Evolutionary conservation across 2,329 filamentous ascomycete species (phyloP).

Genomic region (Epichloe glyceriae): DNA sequence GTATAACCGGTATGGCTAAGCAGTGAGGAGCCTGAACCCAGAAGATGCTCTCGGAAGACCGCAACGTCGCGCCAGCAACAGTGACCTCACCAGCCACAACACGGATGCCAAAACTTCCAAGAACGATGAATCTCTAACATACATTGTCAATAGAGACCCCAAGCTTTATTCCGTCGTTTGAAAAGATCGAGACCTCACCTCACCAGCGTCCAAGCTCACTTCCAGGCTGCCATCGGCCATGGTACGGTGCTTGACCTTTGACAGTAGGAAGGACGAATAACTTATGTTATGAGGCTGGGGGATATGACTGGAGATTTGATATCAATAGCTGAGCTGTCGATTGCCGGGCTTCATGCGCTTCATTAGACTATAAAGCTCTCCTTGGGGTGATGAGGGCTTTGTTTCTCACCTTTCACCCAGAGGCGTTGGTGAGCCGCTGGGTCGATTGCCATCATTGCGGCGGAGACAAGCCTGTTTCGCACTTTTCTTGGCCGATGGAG

Average conservation of each 20-base stretch:
- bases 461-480: neutral
- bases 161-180: slow-evolving; percentile 8
- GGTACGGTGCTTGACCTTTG: slow-evolving; percentile 28
- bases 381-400: neutral
- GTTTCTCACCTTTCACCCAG: neutral
- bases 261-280: slow-evolving; percentile 34
- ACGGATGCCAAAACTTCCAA: slow-evolving; percentile 56
- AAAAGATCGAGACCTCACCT: slow-evolving; percentile 25
- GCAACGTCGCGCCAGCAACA: slow-evolving; percentile 51
- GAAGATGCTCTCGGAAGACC: slow-evolving; percentile 29
- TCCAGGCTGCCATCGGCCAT: slow-evolving; percentile 26
- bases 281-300: slow-evolving; percentile 12
- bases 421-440: neutral
- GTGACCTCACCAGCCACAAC: slow-evolving; percentile 50
- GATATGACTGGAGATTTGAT: neutral
- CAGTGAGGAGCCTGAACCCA: slow-evolving; percentile 56
- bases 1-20: slow-evolving; percentile 55
- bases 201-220: slow-evolving; percentile 33
- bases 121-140: slow-evolving; percentile 43
- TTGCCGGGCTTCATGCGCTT: neutral
- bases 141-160: neutral
- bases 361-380: neutral
- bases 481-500: slow-evolving; percentile 11
- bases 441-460: slow-evolving; percentile 1
- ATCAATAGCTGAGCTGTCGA: neutral